These are phyloP conservation scores for Cryptosporidium sp. DNA, from an alignment of 169 alveolate genomes.

Conservation along the genomic window DNA sequence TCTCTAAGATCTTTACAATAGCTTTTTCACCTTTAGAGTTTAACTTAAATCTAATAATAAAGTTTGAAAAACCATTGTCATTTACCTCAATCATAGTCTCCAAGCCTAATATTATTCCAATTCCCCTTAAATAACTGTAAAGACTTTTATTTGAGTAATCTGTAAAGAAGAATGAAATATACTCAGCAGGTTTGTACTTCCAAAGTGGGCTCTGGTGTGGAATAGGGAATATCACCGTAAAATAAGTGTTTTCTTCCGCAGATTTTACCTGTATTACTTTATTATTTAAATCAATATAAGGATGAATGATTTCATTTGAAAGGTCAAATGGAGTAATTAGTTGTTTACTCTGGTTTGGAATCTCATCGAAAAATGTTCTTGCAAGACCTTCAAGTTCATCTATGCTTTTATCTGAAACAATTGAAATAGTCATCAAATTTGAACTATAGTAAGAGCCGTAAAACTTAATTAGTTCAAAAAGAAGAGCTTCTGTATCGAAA, in stretches of 20 bases:
- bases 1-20: constrained; percentile 28
- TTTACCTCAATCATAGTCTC: constrained; percentile 28
- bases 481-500: constrained; percentile 13
- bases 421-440: constrained; percentile 34
- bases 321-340: constrained; percentile 49
- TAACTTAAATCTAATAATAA: constrained; percentile 1
- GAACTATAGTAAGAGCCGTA: constrained; percentile 36
- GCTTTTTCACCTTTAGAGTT: constrained; percentile 21
- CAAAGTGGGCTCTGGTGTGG: constrained; percentile 43
- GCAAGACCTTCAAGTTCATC: constrained; percentile 51
- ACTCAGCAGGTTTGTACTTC: constrained; percentile 49
- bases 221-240: constrained; percentile 46
- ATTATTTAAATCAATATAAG: constrained; percentile 22
- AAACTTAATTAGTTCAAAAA: constrained; percentile 45
- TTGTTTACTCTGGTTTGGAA: constrained; percentile 17
- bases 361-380: constrained; percentile 34
- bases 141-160: constrained; percentile 27
- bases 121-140: neutral
- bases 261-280: constrained; percentile 33
- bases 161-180: constrained; percentile 55
- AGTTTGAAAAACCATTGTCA: constrained; percentile 53
- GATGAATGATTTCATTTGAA: constrained; percentile 12
- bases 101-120: neutral
- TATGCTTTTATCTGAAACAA: constrained; percentile 42
- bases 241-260: neutral